A percentile compares a stretch with the other conserved stretches of the same genome.
Conservation (phyloP, 2,329 filamentous ascomycete species). For the Beauveria varroae region DNA sequence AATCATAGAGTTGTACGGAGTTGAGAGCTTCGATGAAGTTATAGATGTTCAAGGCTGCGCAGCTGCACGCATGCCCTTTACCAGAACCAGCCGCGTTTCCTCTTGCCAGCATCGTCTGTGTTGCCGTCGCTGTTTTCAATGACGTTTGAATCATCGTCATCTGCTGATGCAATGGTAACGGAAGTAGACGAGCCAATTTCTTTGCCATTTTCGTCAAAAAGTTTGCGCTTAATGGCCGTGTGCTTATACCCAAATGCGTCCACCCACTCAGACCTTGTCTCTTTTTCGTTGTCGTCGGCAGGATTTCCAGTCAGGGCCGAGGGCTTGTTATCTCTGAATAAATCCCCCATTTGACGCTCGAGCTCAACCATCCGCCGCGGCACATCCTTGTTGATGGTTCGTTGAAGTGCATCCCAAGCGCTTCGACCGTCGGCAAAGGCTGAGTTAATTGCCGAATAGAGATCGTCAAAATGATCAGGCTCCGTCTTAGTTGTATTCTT, state of each 20-base stretch:
- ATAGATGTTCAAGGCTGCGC: neutral
- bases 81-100: constrained; percentile 8
- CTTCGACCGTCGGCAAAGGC: constrained; percentile 29
- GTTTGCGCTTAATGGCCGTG: constrained; percentile 32
- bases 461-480: constrained; percentile 32
- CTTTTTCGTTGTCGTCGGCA: constrained; percentile 25
- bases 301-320: neutral
- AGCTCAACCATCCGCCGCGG: constrained; percentile 9
- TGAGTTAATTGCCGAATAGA: constrained; percentile 32
- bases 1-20: neutral
- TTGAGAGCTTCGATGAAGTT: neutral
- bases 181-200: constrained; percentile 32
- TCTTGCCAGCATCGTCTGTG: constrained; percentile 1
- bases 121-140: neutral
- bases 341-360: constrained; percentile 2
- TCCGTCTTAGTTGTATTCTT: constrained; percentile 3
- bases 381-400: constrained; percentile 22
- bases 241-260: constrained; percentile 37
- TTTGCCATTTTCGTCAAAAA: constrained; percentile 33
- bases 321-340: neutral
- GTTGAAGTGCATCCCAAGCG: constrained; percentile 34
- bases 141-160: constrained; percentile 14
- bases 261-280: constrained; percentile 33
- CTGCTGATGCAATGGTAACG: constrained; percentile 24
- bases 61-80: neutral